Percentiles rank a stretch among this genome's conserved stretches.
phyloP scores from a whole-genome alignment of 352 stramenopile genomes.

The Pythium sukuiense region DNA sequence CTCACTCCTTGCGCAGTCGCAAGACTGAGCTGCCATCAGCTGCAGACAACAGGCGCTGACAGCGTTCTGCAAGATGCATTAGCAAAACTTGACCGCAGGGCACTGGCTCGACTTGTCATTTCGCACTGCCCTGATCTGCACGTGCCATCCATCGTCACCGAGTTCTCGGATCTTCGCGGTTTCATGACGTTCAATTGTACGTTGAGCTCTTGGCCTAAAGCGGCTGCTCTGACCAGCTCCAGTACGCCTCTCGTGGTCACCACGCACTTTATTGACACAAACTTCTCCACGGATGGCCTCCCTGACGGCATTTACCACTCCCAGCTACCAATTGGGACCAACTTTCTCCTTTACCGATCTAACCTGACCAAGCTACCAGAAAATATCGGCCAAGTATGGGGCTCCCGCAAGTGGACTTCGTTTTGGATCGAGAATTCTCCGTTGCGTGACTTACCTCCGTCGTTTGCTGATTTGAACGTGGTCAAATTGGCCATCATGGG shows the following conservation, averaged over 20 bases:
- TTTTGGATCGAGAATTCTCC: neutral
- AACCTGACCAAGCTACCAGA: conserved; percentile 6
- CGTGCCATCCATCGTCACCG: neutral
- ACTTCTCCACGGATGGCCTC: conserved; percentile 1
- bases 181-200: conserved; percentile 2
- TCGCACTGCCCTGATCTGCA: neutral
- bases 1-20: neutral
- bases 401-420: neutral
- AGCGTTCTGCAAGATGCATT: neutral
- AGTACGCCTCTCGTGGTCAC: neutral
- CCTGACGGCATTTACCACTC: conserved; percentile 6
- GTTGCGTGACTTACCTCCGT: neutral
- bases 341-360: neutral
- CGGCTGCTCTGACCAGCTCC: neutral
- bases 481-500: neutral
- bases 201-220: neutral
- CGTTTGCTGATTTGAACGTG: neutral
- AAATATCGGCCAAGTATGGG: neutral
- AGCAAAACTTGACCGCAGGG: neutral
- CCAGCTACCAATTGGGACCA: neutral
- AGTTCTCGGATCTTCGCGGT: neutral
- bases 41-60: neutral
- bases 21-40: neutral
- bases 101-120: neutral
- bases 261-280: conserved; percentile 7